Evolutionary conservation across 2,329 filamentous ascomycete species (phyloP), one percentile per base, ranked within the genome.

Genomic region (Fusarium sp.): DNA sequence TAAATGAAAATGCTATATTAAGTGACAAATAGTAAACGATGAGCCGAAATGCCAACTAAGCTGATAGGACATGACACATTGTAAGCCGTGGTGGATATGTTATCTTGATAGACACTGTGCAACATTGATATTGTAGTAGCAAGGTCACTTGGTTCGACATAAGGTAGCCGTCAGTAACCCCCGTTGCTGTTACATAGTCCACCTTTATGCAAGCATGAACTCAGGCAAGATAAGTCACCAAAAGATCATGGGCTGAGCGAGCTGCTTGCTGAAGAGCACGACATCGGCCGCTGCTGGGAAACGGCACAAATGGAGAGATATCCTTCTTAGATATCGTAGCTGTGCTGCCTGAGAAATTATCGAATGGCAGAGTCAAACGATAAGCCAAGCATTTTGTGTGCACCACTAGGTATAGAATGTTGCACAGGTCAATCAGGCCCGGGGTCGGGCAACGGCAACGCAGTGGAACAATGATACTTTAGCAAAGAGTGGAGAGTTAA

Each of bases 401-500:
- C 50, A 37, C 23, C 37, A 40, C 45, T 30, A 27, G 27, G 27
- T 27, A 53, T 58, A 51, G 45, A 49, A 54, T 37, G 48, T 37
- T 60, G 60, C 55, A 66, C 50, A 45, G 51, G 21, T 55, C 48
- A 41, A 61, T 61, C 21, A 30, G 32, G 46, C n/a, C 47, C 45
- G 23, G 43, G 59, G 23, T 40, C 56, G 46, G 58, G 64, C 46
- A 62, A 60, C 45, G 20, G 54, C 61, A 59, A 61, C 49, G 45
- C 30, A 62, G 59, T 72, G 65, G 56, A 61, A 64, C 50, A 45
- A 37, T 53, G 49, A 60, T 34, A 60, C 47, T 59, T 55, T 48
- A 46, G 57, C 20, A 53, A 63, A 66, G 58, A 58, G 63, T 66
- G 60, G 65, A 64, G 66, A 67, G 37, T 34, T 45, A 48, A 55